Evolutionary conservation across 768 basidiomycete genomes (phyloP).

Genomic region (Leccinum rimulosum): DNA sequence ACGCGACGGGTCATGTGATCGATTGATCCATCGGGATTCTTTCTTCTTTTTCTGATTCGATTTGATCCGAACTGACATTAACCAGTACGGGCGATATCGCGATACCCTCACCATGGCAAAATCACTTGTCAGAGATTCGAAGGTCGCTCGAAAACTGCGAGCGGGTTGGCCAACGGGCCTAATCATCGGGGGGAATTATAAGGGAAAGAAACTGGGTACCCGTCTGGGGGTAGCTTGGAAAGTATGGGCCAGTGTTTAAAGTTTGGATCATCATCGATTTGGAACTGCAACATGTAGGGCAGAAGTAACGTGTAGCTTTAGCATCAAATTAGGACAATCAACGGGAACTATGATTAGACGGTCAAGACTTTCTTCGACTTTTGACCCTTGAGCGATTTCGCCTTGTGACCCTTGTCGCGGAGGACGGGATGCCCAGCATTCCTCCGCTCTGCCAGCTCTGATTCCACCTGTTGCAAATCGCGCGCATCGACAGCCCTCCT

Average conservation of each 20-base stretch:
- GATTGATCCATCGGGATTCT: neutral
- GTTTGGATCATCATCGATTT: neutral
- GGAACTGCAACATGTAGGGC: neutral
- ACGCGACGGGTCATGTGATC: neutral
- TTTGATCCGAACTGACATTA: constrained; percentile 6
- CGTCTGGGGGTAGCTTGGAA: neutral
- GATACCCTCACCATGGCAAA: constrained; percentile 31
- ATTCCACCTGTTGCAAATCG: constrained; percentile 38
- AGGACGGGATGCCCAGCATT: constrained; percentile 23
- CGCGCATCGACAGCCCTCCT: constrained; percentile 43
- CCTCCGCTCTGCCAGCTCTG: constrained; percentile 27
- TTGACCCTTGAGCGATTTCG: constrained; percentile 3
- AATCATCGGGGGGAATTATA: neutral
- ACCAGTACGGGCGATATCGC: constrained; percentile 17
- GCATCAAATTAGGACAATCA: constrained; percentile 3
- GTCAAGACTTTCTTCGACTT: constrained; percentile 9
- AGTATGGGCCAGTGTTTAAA: neutral
- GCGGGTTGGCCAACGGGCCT: constrained; percentile 12
- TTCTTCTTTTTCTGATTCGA: neutral
- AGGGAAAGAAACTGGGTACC: neutral
- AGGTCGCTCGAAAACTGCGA: constrained; percentile 30
- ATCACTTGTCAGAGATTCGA: constrained; percentile 29
- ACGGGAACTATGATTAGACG: constrained; percentile 5
- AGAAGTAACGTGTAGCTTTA: constrained; percentile 23
- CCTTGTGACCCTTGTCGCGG: constrained; percentile 16